Base-by-base conservation (phyloP, 1,139 yeast species). In the Suhomyces panamericanus region DNA sequence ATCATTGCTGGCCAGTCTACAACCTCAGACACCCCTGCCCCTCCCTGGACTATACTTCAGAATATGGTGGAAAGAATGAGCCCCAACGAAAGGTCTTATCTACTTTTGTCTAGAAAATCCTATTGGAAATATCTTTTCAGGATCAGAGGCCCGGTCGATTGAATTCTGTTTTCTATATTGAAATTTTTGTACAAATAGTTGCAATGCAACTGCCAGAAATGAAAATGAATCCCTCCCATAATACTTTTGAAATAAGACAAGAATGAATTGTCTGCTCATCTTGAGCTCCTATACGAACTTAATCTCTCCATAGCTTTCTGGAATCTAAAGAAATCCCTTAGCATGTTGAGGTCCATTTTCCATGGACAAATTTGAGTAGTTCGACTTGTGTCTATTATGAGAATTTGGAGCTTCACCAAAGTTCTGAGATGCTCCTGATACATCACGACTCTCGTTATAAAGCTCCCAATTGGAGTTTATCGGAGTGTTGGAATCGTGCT, bases 351-450 rank as follows among this genome's bases (percentile, higher is more conserved):
- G 74, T 24, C 57, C 58, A 37, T 59, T 57, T 44, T 34, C 58
- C 61, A 40, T 58, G 9, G 72, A 63, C 47, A 57, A 49, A 35
- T 54, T 57, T 3, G 68, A 64, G 42, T 54, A 49, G 33, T 52
- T 54, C 1, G 69, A 66, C 35, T 62, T 61, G 38, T 65, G 56
- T 49, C 74, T 66, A 35, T 55, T 56, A 48, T 69, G 73, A 24
- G 47, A 47, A 24, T 34, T 28, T 15, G 31, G 38, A 12, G 38
- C 24, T 24, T 14, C 32, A 22, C 28, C 24, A 26, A 26, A 26
- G 20, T 17, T 15, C 28, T 32, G 15, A 22, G 24, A 7, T 3
- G n/a, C 24, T 20, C 41, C 41, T 11, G 35, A 31, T 5, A 20
- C 42, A 20, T 35, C 31, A 17, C 40, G 39, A 22, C 38, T 22